Evolutionary conservation across 805 yeast species (phyloP).

Genomic region (Nakazawaea pomicola): DNA sequence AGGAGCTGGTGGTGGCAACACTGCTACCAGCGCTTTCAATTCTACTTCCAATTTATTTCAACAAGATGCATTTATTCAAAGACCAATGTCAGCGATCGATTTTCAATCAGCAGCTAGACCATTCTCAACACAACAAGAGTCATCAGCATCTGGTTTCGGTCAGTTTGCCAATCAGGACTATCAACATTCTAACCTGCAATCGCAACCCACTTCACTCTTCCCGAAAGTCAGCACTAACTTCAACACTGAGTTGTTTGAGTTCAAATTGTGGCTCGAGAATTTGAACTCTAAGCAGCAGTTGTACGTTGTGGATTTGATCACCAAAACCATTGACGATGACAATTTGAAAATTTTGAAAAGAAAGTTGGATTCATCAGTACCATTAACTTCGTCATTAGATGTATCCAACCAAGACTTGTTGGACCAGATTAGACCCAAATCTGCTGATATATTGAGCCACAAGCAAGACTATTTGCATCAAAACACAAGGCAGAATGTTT

Average conservation of each 20-base stretch:
- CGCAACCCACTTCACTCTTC: neutral
- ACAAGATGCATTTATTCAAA: constrained; percentile 2
- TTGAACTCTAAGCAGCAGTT: constrained; percentile 12
- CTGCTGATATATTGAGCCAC: constrained; percentile 27
- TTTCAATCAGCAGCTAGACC: constrained; percentile 1
- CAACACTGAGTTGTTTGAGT: constrained; percentile 11
- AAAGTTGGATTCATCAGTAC: constrained; percentile 7
- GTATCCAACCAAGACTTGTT: constrained; percentile 6
- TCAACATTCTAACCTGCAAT: too few species aligned
- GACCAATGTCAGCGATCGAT: constrained; percentile 12
- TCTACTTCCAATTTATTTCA: constrained; percentile 1
- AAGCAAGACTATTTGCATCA: constrained; percentile 4
- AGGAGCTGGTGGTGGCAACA: neutral
- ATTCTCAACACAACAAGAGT: neutral
- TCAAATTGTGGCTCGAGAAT: constrained; percentile 12
- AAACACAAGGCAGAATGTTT: neutral
- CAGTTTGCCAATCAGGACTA: too few species aligned
- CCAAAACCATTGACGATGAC: constrained; percentile 11
- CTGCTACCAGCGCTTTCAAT: constrained; percentile 10
- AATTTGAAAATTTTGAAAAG: constrained; percentile 10
- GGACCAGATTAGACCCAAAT: constrained; percentile 29
- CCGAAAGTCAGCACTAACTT: constrained; percentile 7
- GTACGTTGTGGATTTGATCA: constrained; percentile 12
- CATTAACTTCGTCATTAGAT: neutral
- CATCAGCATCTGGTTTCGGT: neutral